These are phyloP conservation scores for Papilionanthe hybrid DNA, from an alignment of 116 monocot genomes.

Conservation along the genomic window DNA sequence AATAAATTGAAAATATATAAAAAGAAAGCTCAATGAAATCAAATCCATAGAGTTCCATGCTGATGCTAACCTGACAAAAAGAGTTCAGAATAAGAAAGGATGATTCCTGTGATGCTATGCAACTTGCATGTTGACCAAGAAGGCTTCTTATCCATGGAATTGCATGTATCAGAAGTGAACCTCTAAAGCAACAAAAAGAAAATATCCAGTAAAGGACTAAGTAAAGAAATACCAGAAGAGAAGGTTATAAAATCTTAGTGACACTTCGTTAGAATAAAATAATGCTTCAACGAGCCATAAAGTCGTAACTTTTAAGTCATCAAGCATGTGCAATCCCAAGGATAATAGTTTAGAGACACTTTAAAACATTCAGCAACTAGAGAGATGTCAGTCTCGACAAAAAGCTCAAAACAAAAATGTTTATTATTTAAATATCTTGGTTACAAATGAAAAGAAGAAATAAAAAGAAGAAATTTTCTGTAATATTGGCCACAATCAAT, in stretches of 20 bases:
- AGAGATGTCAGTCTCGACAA: no score
- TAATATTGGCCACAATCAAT: background rate
- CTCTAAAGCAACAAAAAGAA: conserved; percentile 28
- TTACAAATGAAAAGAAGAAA: no score
- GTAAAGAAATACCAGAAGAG: background rate
- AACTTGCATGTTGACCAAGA: conserved; percentile 63
- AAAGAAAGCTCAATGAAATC: background rate
- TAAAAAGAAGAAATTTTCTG: no score
- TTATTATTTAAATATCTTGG: no score
- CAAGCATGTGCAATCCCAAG: no score
- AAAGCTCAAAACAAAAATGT: no score
- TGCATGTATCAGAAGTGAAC: conserved; percentile 60
- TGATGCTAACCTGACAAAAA: conserved; percentile 60
- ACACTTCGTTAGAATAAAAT: background rate
- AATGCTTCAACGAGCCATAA: background rate
- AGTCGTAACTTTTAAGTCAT: background rate
- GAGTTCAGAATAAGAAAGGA: conserved; percentile 55
- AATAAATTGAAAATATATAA: background rate
- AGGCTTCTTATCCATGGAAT: conserved; percentile 74
- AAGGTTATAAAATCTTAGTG: background rate
- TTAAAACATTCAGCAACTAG: no score
- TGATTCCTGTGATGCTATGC: conserved; percentile 78
- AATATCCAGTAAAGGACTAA: background rate
- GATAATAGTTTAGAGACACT: no score
- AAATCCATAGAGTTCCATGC: background rate